Percentiles rank a stretch among this genome's conserved stretches.
These are phyloP conservation scores for Herpetomonas samuelpessoai DNA, from an alignment of 208 protist species.

Conservation along the genomic window DNA sequence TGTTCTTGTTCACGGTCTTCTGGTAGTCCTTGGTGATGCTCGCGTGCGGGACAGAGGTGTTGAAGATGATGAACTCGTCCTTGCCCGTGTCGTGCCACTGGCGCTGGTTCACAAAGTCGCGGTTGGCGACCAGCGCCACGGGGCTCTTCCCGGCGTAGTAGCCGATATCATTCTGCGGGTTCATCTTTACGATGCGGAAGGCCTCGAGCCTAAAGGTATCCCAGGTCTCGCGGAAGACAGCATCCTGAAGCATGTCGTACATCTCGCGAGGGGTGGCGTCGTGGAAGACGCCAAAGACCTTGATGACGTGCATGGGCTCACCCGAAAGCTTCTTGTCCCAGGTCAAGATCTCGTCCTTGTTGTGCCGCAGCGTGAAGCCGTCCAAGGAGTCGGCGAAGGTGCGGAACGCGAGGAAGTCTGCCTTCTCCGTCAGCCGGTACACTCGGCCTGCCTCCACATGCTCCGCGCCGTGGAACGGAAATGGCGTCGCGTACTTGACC, in stretches of 20 bases:
- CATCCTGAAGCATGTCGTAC: constrained; percentile 86
- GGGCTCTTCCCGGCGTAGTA: constrained; percentile 90
- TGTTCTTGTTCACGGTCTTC: constrained; percentile 22
- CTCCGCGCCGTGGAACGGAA: constrained; percentile 41
- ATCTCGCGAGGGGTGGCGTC: constrained; percentile 36
- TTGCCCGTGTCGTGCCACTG: constrained; percentile 70
- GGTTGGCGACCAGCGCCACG: constrained; percentile 58
- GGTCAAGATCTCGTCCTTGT: constrained; percentile 45
- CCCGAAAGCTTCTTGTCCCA: constrained; percentile 71
- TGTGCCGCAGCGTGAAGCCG: constrained; percentile 61
- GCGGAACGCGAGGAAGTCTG: constrained; percentile 67
- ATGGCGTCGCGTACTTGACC: constrained; percentile 63
- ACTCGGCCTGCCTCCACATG: constrained; percentile 32
- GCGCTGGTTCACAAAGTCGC: constrained; percentile 92
- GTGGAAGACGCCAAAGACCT: constrained; percentile 74
- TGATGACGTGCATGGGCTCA: constrained; percentile 78
- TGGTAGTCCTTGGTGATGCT: constrained; percentile 48
- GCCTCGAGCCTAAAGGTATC: constrained; percentile 71
- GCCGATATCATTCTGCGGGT: constrained; percentile 82
- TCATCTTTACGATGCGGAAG: constrained; percentile 64
- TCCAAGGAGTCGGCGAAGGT: constrained; percentile 74
- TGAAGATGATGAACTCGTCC: constrained; percentile 88
- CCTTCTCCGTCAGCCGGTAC: constrained; percentile 56
- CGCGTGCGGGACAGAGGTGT: constrained; percentile 80
- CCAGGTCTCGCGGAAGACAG: constrained; percentile 77